Base-by-base conservation (phyloP, 768 basidiomycete species). In the Suillus spraguei region DNA sequence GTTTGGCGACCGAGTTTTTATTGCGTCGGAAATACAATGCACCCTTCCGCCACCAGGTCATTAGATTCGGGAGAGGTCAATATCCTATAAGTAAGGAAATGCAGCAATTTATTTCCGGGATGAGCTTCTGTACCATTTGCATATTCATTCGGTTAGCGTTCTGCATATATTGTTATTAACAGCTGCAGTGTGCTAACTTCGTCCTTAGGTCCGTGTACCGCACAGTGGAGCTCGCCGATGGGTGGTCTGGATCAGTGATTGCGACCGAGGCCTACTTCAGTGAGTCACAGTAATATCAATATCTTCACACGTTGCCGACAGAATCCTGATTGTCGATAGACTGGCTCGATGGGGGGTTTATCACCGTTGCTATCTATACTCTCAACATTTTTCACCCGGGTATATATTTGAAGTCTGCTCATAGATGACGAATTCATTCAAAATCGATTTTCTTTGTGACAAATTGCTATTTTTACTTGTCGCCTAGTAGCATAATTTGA, bases 161-260 rank as follows among this genome's bases (percentile, higher is more conserved):
- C 17, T 39, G 3, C 3, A 41, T 1, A 11, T 44, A 8, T 9
- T 44, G 7, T 52, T 38, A 42, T 24, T 20, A 3, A 17, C 16
- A n/a, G 24, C n/a, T 28, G 7, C 5, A 11, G 13, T 28, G 8
- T 49, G 33, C 59, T 59, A 33, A 42, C 41, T 38, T 28, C 9
- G 7, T 38, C 22, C n/a, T 46, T 55, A 66, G 66, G 14, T 49
- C 61, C 8, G 60, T 65, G 6, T 66, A 66, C 53, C 66, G 66
- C 59, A 66, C 66, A 16, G 36, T 60, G 13, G 66, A 66, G 28
- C 60, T 66, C 39, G 54, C 66, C 5, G 32, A 62, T 20, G 66
- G 66, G 20, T 88, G 85, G 83, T 65, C 65, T 32, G 86, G 86
- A 16, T 64, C 67, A 4, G 79, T 87, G 63, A 84, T 85, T 63